Conservation (phyloP, 2,329 filamentous ascomycete genomes). For the Furcasterigmium sp. region DNA sequence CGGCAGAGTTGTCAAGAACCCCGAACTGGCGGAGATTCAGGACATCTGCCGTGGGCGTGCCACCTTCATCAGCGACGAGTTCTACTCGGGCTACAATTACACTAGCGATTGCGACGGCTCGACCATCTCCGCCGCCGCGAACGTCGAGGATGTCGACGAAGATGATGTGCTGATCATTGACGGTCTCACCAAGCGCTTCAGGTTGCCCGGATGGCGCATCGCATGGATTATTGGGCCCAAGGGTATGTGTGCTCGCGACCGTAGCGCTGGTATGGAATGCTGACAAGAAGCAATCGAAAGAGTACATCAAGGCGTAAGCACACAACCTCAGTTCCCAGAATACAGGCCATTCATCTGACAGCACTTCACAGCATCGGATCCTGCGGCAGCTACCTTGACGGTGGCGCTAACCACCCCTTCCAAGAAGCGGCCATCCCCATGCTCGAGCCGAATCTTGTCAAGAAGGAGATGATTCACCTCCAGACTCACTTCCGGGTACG, state of each 20-base stretch:
- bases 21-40: conserved; percentile 84
- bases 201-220: conserved; percentile 92
- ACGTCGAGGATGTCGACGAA: conserved; percentile 82
- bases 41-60: conserved; percentile 87
- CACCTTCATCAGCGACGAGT: conserved; percentile 92
- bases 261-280: not conserved
- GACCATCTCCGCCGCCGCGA: conserved; percentile 84
- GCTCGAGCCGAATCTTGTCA: conserved; percentile 81
- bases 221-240: conserved; percentile 95
- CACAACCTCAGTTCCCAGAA: conserved; percentile 22
- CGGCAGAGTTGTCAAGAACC: conserved; percentile 78
- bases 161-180: conserved; percentile 94
- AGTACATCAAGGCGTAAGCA: conserved; percentile 88
- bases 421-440: conserved; percentile 90
- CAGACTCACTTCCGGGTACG: conserved; percentile 75
- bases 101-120: conserved; percentile 84
- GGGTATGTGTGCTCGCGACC: conserved; percentile 27
- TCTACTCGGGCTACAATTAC: conserved; percentile 96
- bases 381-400: conserved; percentile 90
- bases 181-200: conserved; percentile 93
- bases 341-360: too few relatives aligned
- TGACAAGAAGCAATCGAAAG: conserved; percentile 28
- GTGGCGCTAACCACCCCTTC: conserved; percentile 91
- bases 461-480: conserved; percentile 80
- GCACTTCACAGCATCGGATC: conserved; percentile 61